These are phyloP conservation scores for Verticillium alfalfae DNA, from an alignment of 2,329 filamentous ascomycete genomes.

Conservation along the genomic window DNA sequence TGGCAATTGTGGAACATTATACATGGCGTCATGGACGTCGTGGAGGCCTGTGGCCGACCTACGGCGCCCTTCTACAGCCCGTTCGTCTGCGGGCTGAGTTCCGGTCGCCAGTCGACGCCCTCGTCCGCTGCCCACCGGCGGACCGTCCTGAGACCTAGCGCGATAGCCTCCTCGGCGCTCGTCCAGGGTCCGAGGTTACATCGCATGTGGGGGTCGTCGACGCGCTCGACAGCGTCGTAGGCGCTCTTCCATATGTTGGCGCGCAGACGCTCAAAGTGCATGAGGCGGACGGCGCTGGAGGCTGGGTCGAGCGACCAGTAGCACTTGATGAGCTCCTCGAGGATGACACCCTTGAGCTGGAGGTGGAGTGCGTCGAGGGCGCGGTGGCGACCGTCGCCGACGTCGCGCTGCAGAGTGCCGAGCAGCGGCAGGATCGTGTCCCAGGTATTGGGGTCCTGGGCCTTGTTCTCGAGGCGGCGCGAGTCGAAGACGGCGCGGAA, in stretches of 20 bases:
- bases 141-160: constrained; percentile 31
- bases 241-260: constrained; percentile 19
- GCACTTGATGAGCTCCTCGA: constrained; percentile 38
- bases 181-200: constrained; percentile 34
- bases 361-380: constrained; percentile 32
- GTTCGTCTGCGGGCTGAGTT: constrained; percentile 16
- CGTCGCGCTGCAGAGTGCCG: constrained; percentile 31
- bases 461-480: constrained; percentile 36
- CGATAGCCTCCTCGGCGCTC: constrained; percentile 36
- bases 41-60: not conserved
- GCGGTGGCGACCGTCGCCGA: constrained; percentile 21
- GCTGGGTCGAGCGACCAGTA: constrained; percentile 22
- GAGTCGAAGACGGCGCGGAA: constrained; percentile 44
- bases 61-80: not conserved
- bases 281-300: constrained; percentile 10
- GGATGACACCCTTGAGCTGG: constrained; percentile 36
- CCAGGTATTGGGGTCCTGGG: constrained; percentile 35
- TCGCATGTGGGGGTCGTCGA: constrained; percentile 18
- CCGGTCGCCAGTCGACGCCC: constrained; percentile 38
- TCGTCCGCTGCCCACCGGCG: constrained; percentile 38
- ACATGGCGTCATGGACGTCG: not conserved
- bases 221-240: constrained; percentile 22
- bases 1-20: not conserved
- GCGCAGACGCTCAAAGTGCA: constrained; percentile 19
- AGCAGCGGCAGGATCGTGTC: constrained; percentile 39